phyloP scores from a whole-genome alignment of 257 asterid genomes.

The Knoxia roxburghii region DNA sequence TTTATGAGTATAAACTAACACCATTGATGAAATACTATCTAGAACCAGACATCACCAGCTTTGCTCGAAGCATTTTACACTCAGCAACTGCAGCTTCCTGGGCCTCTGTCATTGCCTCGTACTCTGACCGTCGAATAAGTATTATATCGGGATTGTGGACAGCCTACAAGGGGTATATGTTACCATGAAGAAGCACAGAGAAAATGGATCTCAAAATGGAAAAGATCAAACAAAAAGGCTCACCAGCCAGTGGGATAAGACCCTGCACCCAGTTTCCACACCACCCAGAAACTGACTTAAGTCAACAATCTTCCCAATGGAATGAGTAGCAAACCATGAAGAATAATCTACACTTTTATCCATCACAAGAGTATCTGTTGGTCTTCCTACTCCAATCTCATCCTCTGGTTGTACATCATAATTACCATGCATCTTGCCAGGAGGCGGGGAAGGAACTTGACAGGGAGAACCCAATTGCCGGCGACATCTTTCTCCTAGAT shows the following conservation, averaged over 20 bases:
- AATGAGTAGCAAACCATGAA: slow-evolving; percentile 16
- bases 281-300: slow-evolving; percentile 19
- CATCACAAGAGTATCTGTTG: slow-evolving; percentile 12
- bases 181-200: neutral
- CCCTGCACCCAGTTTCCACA: slow-evolving; percentile 15
- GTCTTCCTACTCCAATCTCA: slow-evolving; percentile 16
- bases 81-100: slow-evolving; percentile 12
- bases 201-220: neutral
- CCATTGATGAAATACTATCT: neutral
- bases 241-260: slow-evolving; percentile 13
- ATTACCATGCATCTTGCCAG: slow-evolving; percentile 15
- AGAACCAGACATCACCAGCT: slow-evolving; percentile 14
- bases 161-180: slow-evolving; percentile 8
- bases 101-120: slow-evolving; percentile 11
- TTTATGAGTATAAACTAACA: too few relatives aligned
- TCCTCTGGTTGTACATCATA: slow-evolving; percentile 7
- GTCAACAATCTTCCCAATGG: slow-evolving; percentile 18
- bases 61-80: slow-evolving; percentile 14
- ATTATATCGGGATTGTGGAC: slow-evolving; percentile 14
- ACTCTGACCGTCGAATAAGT: slow-evolving; percentile 8
- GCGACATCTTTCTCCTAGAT: slow-evolving; percentile 14
- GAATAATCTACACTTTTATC: slow-evolving; percentile 9
- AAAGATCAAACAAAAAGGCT: neutral
- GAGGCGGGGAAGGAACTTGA: slow-evolving; percentile 16
- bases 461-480: slow-evolving; percentile 15